These are phyloP conservation scores for Syzygium aromaticum DNA, from an alignment of 345 rosid species.

Conservation along the genomic window DNA sequence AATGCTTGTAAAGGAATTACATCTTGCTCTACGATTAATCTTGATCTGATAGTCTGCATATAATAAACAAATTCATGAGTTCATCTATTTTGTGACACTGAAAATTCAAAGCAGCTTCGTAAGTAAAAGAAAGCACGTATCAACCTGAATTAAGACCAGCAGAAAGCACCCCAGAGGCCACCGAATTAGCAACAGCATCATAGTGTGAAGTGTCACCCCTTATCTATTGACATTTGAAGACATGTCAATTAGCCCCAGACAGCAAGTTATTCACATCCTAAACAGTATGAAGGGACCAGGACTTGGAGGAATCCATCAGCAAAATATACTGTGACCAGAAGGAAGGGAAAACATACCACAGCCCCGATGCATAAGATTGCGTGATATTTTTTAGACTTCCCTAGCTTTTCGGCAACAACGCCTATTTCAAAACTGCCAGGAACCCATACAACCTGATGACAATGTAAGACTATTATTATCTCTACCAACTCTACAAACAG, in stretches of 20 bases:
- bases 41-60: background rate
- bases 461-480: background rate
- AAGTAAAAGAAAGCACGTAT: background rate
- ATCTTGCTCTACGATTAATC: background rate
- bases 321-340: background rate
- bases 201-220: conserved; percentile 96
- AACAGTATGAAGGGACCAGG: background rate
- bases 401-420: conserved; percentile 63
- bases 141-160: conserved; percentile 91
- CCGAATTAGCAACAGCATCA: conserved; percentile 96
- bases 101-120: background rate
- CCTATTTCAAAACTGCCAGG: conserved; percentile 92
- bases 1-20: background rate
- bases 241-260: background rate
- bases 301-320: background rate
- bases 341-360: conserved; percentile 54
- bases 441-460: conserved; percentile 85
- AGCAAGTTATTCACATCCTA: background rate
- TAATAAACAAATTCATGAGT: background rate
- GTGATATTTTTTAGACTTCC: conserved; percentile 62
- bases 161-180: conserved; percentile 94
- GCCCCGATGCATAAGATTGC: conserved; percentile 92
- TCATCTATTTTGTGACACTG: background rate
- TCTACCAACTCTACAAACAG: background rate
- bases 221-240: conserved; percentile 30